A percentile compares a stretch with the other conserved stretches of the same genome.
phyloP scores from a whole-genome alignment of 176 grass and related monocot genomes.

The Musa troglodytarum region DNA sequence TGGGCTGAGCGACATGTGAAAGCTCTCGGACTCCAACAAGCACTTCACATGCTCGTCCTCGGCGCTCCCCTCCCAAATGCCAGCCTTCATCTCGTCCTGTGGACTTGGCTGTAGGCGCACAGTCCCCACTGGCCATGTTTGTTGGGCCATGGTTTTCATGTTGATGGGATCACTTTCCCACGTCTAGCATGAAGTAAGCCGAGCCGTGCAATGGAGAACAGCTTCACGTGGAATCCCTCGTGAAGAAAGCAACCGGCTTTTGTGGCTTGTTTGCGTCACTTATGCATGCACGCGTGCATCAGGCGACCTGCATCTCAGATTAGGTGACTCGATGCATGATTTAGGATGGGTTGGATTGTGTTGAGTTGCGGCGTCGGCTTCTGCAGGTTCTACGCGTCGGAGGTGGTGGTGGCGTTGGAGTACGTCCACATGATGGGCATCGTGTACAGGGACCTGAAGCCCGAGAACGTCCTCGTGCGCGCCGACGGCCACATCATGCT shows the following conservation, averaged over 20 bases:
- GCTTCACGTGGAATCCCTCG: background rate
- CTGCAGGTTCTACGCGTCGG: constrained; percentile 85
- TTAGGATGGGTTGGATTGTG: too few species aligned
- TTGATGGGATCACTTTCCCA: too few species aligned
- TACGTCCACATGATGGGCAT: constrained; percentile 99
- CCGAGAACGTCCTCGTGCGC: constrained; percentile 91
- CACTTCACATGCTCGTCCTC: too few species aligned
- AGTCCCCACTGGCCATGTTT: too few species aligned
- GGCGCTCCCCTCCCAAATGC: too few species aligned
- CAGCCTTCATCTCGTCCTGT: too few species aligned
- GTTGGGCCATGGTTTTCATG: too few species aligned
- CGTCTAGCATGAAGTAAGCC: too few species aligned
- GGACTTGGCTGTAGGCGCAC: too few species aligned
- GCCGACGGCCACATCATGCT: constrained; percentile 98
- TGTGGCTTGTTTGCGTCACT: background rate
- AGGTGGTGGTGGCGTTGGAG: constrained; percentile 84
- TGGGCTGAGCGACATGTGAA: too few species aligned
- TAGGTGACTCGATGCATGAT: too few species aligned
- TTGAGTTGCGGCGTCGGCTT: background rate
- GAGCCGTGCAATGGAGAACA: background rate
- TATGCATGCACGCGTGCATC: background rate
- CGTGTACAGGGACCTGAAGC: constrained; percentile 94
- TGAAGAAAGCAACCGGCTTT: background rate
- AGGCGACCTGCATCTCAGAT: too few species aligned
- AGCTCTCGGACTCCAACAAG: background rate